Evolutionary conservation across 805 yeast genomes (phyloP), one percentile per base, ranked within the genome.

Genomic region (Lipomyces yamadae): DNA sequence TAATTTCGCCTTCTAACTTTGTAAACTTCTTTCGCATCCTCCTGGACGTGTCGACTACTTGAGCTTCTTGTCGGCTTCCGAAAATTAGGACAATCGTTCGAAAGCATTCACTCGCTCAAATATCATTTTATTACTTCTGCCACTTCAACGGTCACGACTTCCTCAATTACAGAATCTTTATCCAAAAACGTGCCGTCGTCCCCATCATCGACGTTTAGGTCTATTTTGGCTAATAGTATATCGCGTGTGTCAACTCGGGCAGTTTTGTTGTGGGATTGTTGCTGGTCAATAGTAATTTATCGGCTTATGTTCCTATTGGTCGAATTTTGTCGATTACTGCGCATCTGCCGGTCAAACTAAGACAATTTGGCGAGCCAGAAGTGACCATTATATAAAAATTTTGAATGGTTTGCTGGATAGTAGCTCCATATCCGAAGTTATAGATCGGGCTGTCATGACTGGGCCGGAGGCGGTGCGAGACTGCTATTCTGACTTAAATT

Each of bases 61-160:
- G 45, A 39, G 45, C 6, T 39, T 39, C 45, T 39, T 39, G 45
- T 15, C 45, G 45, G 45, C 45, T 39, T 39, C 45, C 45, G 45
- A 39, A 39, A 39, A 39, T 11, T 39, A 39, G 45, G 45, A 39
- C 45, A 39, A 5, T 10, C 11, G 8, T 39, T 4, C n/a, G n/a
- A 39, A n/a, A 4, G n/a, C 45, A 39, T 39, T 4, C 45, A 39
- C 13, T 39, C 13, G 0, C 45, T 39, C 45, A 39, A n/a, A 39
- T 39, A 10, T 39, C 45, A 39, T 13, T 2, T n/a, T 39, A 39
- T 39, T 2, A 39, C n/a, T 39, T 11, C 45, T 39, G 11, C 45
- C 45, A n/a, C 45, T 39, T 39, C 45, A 39, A 39, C 45, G n/a
- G 4, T 13, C 45, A 39, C 10, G 45, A 2, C 45, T 39, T 39